Evolutionary conservation across 495 filamentous ascomycete species (phyloP), one percentile per base, ranked within the genome.

Genomic region (Staphylotrichum tortipilum): DNA sequence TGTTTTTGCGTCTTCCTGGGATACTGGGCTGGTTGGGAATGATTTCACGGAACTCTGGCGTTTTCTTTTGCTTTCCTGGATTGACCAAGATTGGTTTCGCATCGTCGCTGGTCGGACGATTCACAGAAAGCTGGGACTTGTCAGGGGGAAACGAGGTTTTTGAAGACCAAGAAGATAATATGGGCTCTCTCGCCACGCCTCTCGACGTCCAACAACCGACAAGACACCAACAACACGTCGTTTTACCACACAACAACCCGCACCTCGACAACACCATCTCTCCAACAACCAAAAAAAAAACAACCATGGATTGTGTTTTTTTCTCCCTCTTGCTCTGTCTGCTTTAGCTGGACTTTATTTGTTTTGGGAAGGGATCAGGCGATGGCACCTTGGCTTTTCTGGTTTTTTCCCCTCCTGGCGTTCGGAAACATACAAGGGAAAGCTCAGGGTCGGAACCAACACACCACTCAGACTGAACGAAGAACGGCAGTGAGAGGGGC

Each of bases 51-150:
- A 55, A 36, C 43, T 33, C 53, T 55, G 52, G 47, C 56, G 48
- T 59, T 55, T n/a, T n/a, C n/a, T n/a, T 51, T 44, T 39, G 44
- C 39, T 54, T 49, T 48, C 29, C 40, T 49, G 19, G 18, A 34
- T 26, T 35, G 35, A 8, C 38, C 38, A 41, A 40, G 41, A 45
- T 41, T 40, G 41, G 21, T 51, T n/a, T 53, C 44, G 54, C 49
- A 36, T 55, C 49, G 54, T 58, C 53, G 61, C 59, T 54, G 53
- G 52, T 57, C 53, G 57, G 55, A 54, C 38, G 48, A 43, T 40
- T 46, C 35, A 41, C 54, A 54, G 53, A 53, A 54, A 50, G 52
- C 54, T 52, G 33, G 18, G 50, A 55, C 30, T 49, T 21, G 41
- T n/a, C n/a, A n/a, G 37, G 49, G 39, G 44, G 40, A 33, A 46